These are phyloP conservation scores for Prunus fruticosa DNA, from an alignment of 306 rosid species.

Conservation along the genomic window DNA sequence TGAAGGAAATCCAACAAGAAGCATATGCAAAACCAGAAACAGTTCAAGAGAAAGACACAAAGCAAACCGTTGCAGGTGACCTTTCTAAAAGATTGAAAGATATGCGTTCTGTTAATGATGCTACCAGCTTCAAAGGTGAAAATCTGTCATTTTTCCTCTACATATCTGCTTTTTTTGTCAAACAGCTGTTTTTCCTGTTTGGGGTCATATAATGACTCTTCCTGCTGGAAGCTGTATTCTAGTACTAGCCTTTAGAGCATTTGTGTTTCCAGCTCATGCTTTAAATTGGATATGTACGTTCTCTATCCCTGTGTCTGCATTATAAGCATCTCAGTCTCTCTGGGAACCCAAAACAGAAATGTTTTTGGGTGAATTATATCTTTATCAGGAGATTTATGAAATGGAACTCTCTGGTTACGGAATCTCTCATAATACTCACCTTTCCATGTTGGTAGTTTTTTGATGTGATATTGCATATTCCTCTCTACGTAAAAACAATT, in stretches of 20 bases:
- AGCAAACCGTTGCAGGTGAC: constrained; percentile 84
- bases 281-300: neutral
- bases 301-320: neutral
- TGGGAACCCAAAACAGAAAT: neutral
- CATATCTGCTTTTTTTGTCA: neutral
- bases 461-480: neutral
- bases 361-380: neutral
- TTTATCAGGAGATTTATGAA: neutral
- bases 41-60: constrained; percentile 56
- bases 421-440: neutral
- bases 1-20: constrained; percentile 86
- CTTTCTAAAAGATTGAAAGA: constrained; percentile 92
- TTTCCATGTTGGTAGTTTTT: neutral
- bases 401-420: neutral
- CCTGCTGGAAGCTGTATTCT: too few species aligned
- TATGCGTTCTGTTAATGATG: constrained; percentile 76
- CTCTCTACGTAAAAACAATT: neutral
- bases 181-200: neutral
- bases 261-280: neutral
- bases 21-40: constrained; percentile 55
- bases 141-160: constrained; percentile 9
- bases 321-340: neutral
- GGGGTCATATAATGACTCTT: too few species aligned
- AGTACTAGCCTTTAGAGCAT: too few species aligned
- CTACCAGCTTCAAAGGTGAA: constrained; percentile 79